These are phyloP conservation scores for Actinomortierella ambigua DNA, from an alignment of 371 early-diverging fungal genomes.

Conservation along the genomic window DNA sequence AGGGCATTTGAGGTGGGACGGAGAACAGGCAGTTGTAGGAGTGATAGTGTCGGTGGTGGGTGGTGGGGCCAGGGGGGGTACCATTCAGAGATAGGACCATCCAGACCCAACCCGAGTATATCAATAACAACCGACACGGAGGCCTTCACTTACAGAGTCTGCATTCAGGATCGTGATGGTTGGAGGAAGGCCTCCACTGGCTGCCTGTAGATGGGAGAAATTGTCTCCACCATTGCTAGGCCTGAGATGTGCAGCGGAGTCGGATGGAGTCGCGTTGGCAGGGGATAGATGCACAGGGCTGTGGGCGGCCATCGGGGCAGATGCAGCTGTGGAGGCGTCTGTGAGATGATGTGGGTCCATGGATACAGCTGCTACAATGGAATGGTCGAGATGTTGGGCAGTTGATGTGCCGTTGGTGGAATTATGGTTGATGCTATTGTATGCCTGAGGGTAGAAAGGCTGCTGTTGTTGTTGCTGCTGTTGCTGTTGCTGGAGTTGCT, in stretches of 20 bases:
- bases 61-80: constrained; percentile 1
- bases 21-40: neutral
- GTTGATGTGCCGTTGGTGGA: constrained; percentile 34
- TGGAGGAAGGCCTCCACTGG: constrained; percentile 18
- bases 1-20: no score
- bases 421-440: constrained; percentile 26
- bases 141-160: constrained; percentile 53
- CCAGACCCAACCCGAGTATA: neutral
- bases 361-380: constrained; percentile 4
- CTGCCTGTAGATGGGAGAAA: neutral
- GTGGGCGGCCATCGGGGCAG: neutral
- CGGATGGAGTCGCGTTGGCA: constrained; percentile 19
- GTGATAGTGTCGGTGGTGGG: neutral
- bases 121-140: neutral
- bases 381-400: constrained; percentile 20
- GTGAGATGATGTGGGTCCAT: constrained; percentile 5
- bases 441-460: constrained; percentile 23
- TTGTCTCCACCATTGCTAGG: neutral
- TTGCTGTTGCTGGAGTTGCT: neutral
- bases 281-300: neutral
- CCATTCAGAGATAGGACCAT: neutral
- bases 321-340: constrained; percentile 2
- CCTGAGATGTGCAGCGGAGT: neutral
- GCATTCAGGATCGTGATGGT: constrained; percentile 54
- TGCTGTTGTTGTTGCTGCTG: constrained; percentile 20